phyloP scores from a whole-genome alignment of 2,329 filamentous ascomycete genomes.

The Fusarium guadeloupense region DNA sequence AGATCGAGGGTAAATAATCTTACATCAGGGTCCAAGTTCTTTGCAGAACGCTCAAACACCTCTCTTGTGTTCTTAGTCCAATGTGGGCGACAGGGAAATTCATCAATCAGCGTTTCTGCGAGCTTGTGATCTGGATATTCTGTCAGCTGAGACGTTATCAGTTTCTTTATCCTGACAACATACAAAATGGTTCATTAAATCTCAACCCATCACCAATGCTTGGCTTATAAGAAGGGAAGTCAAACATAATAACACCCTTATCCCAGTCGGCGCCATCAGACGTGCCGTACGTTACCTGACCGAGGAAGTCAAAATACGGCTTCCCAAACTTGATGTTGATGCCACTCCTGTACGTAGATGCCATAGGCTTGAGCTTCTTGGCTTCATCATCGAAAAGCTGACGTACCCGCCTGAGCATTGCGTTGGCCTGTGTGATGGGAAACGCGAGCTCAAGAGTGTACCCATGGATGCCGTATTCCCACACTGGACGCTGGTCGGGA shows the following conservation, averaged over 20 bases:
- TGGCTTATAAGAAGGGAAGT: conserved; percentile 60
- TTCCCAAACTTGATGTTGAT: conserved; percentile 64
- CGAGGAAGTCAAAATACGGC: conserved; percentile 58
- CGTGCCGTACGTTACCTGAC: conserved; percentile 59
- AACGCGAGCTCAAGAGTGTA: conserved; percentile 62
- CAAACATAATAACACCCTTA: conserved; percentile 63
- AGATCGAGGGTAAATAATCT: conserved; percentile 18
- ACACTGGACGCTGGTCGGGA: conserved; percentile 57
- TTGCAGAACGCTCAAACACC: conserved; percentile 54
- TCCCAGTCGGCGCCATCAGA: conserved; percentile 57
- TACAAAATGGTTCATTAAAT: conserved; percentile 62
- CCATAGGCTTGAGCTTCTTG: conserved; percentile 56
- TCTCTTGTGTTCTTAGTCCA: conserved; percentile 64
- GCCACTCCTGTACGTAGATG: conserved; percentile 60
- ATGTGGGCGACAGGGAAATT: conserved; percentile 62
- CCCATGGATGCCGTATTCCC: conserved; percentile 60
- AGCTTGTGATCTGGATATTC: conserved; percentile 52
- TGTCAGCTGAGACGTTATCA: neutral
- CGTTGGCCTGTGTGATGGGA: conserved; percentile 59
- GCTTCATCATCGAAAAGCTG: conserved; percentile 59
- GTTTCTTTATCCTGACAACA: conserved; percentile 24
- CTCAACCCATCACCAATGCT: conserved; percentile 55
- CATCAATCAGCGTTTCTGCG: conserved; percentile 56
- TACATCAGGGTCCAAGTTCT: conserved; percentile 58
- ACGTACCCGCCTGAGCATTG: conserved; percentile 59